phyloP scores from a whole-genome alignment of 371 early-diverging fungal genomes.

The Saksenaea oblongispora region DNA sequence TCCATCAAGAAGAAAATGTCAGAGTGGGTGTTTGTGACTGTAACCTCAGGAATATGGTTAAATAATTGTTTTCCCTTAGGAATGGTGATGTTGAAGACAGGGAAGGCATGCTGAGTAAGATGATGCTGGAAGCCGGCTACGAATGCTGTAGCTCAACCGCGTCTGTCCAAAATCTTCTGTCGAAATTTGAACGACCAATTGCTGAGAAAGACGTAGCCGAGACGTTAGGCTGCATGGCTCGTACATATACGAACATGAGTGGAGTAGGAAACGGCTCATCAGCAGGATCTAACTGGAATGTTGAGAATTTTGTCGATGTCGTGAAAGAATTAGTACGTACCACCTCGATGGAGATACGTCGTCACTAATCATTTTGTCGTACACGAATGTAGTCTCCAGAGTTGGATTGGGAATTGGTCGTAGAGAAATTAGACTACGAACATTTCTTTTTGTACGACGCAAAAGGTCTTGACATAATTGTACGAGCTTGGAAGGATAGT shows the following conservation, averaged over 20 bases:
- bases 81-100: conserved; percentile 23
- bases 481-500: conserved; percentile 64
- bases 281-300: conserved; percentile 61
- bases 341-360: not conserved
- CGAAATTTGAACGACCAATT: conserved; percentile 16
- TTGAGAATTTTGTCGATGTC: conserved; percentile 63
- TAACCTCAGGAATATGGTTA: not conserved
- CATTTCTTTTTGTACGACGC: conserved; percentile 68
- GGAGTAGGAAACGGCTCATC: conserved; percentile 44
- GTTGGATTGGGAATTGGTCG: conserved; percentile 68
- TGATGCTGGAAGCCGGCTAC: conserved; percentile 61
- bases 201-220: conserved; percentile 71
- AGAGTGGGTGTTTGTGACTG: conserved; percentile 13
- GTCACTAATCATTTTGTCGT: not conserved
- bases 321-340: conserved; percentile 56
- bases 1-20: conserved; percentile 9
- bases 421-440: conserved; percentile 69
- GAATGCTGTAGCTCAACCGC: conserved; percentile 54
- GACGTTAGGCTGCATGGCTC: conserved; percentile 73
- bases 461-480: conserved; percentile 65
- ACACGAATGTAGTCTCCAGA: conserved; percentile 41
- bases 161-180: conserved; percentile 49
- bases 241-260: conserved; percentile 56
- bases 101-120: conserved; percentile 44
- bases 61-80: not conserved